A percentile compares a stretch with the other conserved stretches of the same genome.
These are phyloP conservation scores for Didymosphaeria variabile DNA, from an alignment of 2,329 filamentous ascomycete genomes.

Conservation along the genomic window DNA sequence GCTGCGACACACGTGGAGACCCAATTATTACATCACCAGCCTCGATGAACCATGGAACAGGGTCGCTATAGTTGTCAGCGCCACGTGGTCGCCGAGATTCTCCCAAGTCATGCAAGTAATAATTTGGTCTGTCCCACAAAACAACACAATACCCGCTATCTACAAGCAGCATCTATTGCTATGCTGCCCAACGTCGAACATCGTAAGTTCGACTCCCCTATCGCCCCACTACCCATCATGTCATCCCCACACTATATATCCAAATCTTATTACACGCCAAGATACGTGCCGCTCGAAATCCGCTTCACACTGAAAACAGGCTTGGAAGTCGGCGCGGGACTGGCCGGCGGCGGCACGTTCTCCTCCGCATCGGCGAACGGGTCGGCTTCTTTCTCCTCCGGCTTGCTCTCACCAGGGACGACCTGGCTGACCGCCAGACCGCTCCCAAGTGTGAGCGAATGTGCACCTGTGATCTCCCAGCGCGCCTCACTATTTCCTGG, in stretches of 20 bases:
- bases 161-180: neutral
- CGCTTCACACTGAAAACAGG: constrained; percentile 45
- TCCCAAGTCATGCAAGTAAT: constrained; percentile 1
- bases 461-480: constrained; percentile 73
- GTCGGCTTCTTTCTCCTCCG: constrained; percentile 62
- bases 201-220: neutral
- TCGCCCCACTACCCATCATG: neutral
- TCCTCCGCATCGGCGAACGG: constrained; percentile 75
- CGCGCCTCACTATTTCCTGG: constrained; percentile 82
- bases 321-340: constrained; percentile 43
- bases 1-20: neutral
- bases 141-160: neutral
- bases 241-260: neutral
- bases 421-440: constrained; percentile 67
- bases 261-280: constrained; percentile 39
- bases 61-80: neutral
- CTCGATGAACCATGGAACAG: neutral
- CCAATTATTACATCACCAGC: neutral
- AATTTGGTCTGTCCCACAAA: constrained; percentile 10
- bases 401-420: constrained; percentile 52
- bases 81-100: neutral
- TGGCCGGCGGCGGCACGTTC: constrained; percentile 29
- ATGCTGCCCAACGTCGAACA: constrained; percentile 3
- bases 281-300: constrained; percentile 50
- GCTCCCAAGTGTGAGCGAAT: constrained; percentile 61